These are phyloP conservation scores for Trebouxia gelatinosa DNA, from an alignment of 163 green algal species.

Conservation along the genomic window DNA sequence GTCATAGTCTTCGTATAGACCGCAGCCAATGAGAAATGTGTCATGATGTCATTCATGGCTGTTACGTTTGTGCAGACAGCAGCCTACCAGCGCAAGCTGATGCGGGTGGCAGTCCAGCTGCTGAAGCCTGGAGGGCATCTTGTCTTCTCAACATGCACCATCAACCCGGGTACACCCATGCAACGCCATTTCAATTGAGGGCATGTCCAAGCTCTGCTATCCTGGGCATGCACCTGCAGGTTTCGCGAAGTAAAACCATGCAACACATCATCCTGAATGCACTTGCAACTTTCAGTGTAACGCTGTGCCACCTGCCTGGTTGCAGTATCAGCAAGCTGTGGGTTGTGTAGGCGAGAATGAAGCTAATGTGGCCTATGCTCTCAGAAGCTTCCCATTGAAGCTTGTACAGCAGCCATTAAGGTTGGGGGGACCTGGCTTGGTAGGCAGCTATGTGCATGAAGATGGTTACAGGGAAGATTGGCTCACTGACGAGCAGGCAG, in stretches of 20 bases:
- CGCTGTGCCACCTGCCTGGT: background rate
- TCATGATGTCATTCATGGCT: too few relatives aligned
- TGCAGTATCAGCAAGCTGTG: background rate
- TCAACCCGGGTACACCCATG: constrained; percentile 76
- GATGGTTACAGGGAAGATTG: constrained; percentile 46
- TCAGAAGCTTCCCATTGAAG: constrained; percentile 74
- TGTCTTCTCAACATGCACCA: constrained; percentile 88
- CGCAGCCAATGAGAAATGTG: too few relatives aligned
- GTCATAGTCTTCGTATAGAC: too few relatives aligned
- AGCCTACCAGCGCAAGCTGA: constrained; percentile 72
- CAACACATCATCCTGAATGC: too few relatives aligned
- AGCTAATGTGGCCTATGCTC: constrained; percentile 79
- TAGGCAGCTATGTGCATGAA: constrained; percentile 36
- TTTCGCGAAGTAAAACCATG: too few relatives aligned
- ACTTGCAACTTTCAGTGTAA: background rate
- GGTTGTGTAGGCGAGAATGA: constrained; percentile 83
- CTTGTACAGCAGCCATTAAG: constrained; percentile 61
- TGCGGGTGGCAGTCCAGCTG: constrained; percentile 70
- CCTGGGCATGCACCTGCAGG: too few relatives aligned
- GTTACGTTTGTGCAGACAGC: constrained; percentile 51
- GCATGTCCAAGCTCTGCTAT: too few relatives aligned
- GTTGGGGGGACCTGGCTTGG: constrained; percentile 73
- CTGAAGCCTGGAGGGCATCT: constrained; percentile 71
- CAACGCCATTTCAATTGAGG: too few relatives aligned
- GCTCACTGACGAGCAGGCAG: constrained; percentile 57